Percentiles rank a stretch among this genome's conserved stretches.
Evolutionary conservation across 331 rosid genomes (phyloP).

Genomic region (Rosa hybrid): DNA sequence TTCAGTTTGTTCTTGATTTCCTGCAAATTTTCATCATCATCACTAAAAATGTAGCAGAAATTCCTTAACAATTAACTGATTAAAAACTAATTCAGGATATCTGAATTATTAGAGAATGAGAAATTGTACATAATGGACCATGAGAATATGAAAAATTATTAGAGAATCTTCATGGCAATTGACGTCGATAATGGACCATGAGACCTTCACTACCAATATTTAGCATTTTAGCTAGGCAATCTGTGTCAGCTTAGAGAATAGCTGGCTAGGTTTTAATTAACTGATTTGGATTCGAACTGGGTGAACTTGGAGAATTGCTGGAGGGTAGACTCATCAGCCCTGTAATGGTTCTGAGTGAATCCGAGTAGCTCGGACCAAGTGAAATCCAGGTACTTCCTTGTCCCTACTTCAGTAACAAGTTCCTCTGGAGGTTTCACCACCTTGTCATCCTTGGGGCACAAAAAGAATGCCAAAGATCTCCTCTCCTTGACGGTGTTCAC

Average conservation of each 20-base stretch:
- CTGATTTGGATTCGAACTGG: constrained; percentile 26
- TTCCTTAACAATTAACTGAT: not conserved
- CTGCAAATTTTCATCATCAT: too few relatives aligned
- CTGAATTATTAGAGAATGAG: too few relatives aligned
- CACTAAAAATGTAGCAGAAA: too few relatives aligned
- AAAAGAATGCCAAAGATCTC: constrained; percentile 78
- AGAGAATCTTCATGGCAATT: too few relatives aligned
- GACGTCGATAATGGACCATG: too few relatives aligned
- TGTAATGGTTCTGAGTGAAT: constrained; percentile 54
- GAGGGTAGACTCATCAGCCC: constrained; percentile 53
- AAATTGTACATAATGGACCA: too few relatives aligned
- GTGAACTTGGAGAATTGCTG: constrained; percentile 48
- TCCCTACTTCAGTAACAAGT: constrained; percentile 46
- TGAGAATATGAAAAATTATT: too few relatives aligned
- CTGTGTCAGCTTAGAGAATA: not conserved
- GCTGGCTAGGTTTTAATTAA: not conserved
- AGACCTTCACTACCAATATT: not conserved
- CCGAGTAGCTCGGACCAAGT: constrained; percentile 51
- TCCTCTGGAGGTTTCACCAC: constrained; percentile 69
- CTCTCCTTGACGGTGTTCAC: constrained; percentile 62
- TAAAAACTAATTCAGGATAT: too few relatives aligned
- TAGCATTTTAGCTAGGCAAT: not conserved
- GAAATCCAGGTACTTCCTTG: constrained; percentile 50
- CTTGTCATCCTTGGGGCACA: constrained; percentile 75
- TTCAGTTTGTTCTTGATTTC: too few relatives aligned